These are phyloP conservation scores for Naganishia onofrii DNA, from an alignment of 768 basidiomycete genomes.

Conservation along the genomic window DNA sequence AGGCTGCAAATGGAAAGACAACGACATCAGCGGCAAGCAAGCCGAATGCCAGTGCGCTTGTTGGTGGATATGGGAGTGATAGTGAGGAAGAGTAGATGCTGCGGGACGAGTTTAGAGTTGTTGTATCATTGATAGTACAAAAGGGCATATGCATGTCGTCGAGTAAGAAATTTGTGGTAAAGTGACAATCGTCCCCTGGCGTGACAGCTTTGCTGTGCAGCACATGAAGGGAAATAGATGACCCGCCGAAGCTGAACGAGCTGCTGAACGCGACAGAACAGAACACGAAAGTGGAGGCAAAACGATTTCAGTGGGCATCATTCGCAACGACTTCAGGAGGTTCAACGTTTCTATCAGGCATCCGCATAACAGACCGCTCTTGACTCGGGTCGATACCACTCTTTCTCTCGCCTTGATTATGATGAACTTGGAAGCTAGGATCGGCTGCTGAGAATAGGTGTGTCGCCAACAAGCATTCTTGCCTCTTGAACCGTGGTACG, in stretches of 20 bases:
- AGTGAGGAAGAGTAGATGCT: constrained; percentile 29
- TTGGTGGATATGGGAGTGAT: constrained; percentile 51
- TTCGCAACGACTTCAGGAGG: background rate
- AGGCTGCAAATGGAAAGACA: constrained; percentile 26
- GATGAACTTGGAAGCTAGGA: background rate
- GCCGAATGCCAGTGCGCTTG: constrained; percentile 38
- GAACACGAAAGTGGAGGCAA: constrained; percentile 13
- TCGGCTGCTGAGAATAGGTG: background rate
- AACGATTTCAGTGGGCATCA: background rate
- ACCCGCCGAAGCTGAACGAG: background rate
- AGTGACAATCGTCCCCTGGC: background rate
- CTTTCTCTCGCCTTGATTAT: background rate
- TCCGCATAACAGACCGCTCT: background rate
- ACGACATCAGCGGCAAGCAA: background rate
- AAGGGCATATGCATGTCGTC: background rate
- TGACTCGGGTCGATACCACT: background rate
- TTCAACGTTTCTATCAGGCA: background rate
- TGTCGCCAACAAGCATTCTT: background rate
- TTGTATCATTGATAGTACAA: background rate
- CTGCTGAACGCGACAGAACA: background rate
- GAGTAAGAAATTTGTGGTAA: too few relatives aligned
- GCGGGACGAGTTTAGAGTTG: background rate
- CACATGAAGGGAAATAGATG: constrained; percentile 22
- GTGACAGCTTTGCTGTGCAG: background rate
- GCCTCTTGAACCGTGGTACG: background rate